These are phyloP conservation scores for Elaeis oleifera DNA, from an alignment of 202 grass and related monocot genomes.

Conservation along the genomic window DNA sequence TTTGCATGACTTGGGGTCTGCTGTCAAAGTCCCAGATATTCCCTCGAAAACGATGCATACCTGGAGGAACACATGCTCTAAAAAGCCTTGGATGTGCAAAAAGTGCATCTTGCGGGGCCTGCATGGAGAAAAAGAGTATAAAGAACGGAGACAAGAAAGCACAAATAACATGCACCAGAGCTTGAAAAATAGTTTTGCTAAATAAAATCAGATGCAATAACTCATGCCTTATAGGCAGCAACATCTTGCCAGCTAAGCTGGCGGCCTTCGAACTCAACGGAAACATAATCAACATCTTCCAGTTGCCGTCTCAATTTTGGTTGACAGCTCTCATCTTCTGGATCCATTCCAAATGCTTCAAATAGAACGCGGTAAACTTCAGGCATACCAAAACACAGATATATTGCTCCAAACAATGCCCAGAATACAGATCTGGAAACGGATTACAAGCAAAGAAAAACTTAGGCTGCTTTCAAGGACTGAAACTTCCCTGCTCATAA, in stretches of 20 bases:
- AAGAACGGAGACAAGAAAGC: no score
- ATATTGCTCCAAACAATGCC: slow-evolving; percentile 99
- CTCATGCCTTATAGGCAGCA: slow-evolving; percentile 67
- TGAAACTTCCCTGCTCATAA: slow-evolving; percentile 12
- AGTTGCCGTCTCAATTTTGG: slow-evolving; percentile 87
- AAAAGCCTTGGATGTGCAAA: slow-evolving; percentile 97
- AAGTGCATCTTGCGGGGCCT: slow-evolving; percentile 91
- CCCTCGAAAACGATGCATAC: slow-evolving; percentile 92
- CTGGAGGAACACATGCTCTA: slow-evolving; percentile 94
- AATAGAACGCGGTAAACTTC: slow-evolving; percentile 97
- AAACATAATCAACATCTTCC: slow-evolving; percentile 98
- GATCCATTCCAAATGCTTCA: slow-evolving; percentile 92
- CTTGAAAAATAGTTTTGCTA: no score
- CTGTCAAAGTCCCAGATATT: slow-evolving; percentile 97
- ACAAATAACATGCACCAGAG: no score
- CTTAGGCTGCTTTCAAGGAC: slow-evolving; percentile 9
- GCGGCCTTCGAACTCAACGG: slow-evolving; percentile 84
- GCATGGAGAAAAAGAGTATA: slow-evolving; percentile 14
- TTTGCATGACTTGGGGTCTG: slow-evolving; percentile 63
- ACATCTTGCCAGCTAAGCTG: slow-evolving; percentile 83
- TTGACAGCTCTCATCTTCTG: slow-evolving; percentile 82
- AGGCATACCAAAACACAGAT: slow-evolving; percentile 97
- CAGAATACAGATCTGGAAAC: slow-evolving; percentile 77
- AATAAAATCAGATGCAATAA: neutral
- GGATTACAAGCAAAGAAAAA: slow-evolving; percentile 1